These are phyloP conservation scores for Saccharomyces hybrid DNA, from an alignment of 1,139 yeast species.

Conservation along the genomic window DNA sequence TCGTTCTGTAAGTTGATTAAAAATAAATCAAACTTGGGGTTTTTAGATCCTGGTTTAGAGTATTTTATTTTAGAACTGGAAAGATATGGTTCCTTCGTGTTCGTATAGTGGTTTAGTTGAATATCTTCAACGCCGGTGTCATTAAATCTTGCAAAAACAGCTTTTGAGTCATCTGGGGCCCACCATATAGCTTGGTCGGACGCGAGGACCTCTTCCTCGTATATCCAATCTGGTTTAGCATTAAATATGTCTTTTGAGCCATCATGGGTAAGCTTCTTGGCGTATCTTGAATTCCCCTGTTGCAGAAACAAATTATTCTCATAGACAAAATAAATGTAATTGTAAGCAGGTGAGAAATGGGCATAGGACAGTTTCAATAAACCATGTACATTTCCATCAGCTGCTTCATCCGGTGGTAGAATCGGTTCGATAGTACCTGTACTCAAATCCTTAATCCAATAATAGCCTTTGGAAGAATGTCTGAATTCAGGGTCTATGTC, in stretches of 20 bases:
- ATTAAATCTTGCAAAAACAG: conserved; percentile 61
- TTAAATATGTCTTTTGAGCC: conserved; percentile 65
- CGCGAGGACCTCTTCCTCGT: conserved; percentile 82
- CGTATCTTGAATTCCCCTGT: conserved; percentile 36
- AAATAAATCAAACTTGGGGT: conserved; percentile 53
- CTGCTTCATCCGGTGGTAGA: conserved; percentile 18
- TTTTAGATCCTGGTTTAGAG: conserved; percentile 80
- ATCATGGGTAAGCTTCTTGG: conserved; percentile 47
- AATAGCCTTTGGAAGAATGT: conserved; percentile 61
- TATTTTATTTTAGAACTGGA: conserved; percentile 65
- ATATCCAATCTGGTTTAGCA: conserved; percentile 94
- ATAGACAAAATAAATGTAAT: conserved; percentile 56
- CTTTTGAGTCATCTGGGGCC: conserved; percentile 61
- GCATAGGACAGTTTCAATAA: conserved; percentile 41
- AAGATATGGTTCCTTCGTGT: conserved; percentile 39
- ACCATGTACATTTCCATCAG: conserved; percentile 13
- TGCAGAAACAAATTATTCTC: conserved; percentile 60
- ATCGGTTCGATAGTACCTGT: conserved; percentile 40
- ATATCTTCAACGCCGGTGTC: conserved; percentile 64
- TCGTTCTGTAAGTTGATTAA: conserved; percentile 38
- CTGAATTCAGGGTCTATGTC: conserved; percentile 51
- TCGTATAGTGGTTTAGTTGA: conserved; percentile 55
- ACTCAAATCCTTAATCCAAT: conserved; percentile 52
- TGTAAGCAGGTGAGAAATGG: conserved; percentile 68
- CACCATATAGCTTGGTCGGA: conserved; percentile 75